These are phyloP conservation scores for Neurospora africana DNA, from an alignment of 495 filamentous ascomycete species.

Conservation along the genomic window DNA sequence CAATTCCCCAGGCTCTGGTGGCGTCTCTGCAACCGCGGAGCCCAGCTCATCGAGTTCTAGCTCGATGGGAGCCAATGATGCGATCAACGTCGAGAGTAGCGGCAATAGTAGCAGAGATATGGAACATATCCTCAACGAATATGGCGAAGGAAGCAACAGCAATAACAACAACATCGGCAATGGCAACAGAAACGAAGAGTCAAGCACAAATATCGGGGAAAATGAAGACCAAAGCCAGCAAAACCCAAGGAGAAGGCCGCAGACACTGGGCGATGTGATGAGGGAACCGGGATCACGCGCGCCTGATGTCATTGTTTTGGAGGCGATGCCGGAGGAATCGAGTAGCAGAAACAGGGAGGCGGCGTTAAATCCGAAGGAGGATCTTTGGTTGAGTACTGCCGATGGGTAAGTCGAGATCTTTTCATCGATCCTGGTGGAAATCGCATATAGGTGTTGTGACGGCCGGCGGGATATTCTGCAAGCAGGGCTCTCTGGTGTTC, in stretches of 20 bases:
- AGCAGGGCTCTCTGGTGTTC: not conserved
- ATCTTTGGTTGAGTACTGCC: slow-evolving; percentile 34
- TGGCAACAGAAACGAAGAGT: not conserved
- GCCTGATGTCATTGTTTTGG: slow-evolving; percentile 30
- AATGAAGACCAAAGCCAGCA: not conserved
- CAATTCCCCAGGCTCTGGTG: not conserved
- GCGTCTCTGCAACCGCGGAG: not conserved
- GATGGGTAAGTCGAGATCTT: slow-evolving; percentile 30
- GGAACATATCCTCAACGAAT: not conserved
- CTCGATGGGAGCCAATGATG: not conserved
- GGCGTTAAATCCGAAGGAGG: slow-evolving; percentile 29
- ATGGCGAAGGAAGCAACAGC: not conserved
- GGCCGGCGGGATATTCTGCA: not conserved
- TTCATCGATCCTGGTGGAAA: not conserved
- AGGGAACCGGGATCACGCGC: slow-evolving; percentile 25
- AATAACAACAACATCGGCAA: slow-evolving; percentile 1
- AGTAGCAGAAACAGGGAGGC: slow-evolving; percentile 8
- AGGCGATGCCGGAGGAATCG: slow-evolving; percentile 14
- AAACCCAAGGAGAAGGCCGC: not conserved
- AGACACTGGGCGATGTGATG: slow-evolving; percentile 32
- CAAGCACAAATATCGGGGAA: not conserved
- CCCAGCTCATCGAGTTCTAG: not conserved
- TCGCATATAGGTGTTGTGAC: not conserved
- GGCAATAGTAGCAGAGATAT: not conserved
- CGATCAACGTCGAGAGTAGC: not conserved